phyloP scores from a whole-genome alignment of 176 grass and related monocot species.

The Hordeum marinum region DNA sequence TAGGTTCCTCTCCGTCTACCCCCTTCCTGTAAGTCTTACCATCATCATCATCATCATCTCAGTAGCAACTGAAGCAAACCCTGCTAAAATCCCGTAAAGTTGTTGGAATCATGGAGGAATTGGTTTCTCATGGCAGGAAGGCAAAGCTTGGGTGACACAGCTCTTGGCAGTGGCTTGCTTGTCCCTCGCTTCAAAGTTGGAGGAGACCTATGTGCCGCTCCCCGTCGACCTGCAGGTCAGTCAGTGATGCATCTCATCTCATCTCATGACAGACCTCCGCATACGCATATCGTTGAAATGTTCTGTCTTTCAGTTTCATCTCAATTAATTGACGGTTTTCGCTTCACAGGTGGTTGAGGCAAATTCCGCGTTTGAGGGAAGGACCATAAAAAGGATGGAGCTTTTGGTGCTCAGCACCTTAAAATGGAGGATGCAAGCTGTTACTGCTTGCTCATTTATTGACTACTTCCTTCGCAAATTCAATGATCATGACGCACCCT shows the following conservation, averaged over 20 bases:
- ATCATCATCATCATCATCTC: neutral
- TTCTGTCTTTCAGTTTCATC: slow-evolving; percentile 18
- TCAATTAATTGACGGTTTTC: slow-evolving; percentile 3
- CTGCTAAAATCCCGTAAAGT: slow-evolving; percentile 7
- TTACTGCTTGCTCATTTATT: slow-evolving; percentile 87
- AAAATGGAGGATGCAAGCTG: slow-evolving; percentile 85
- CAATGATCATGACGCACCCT: slow-evolving; percentile 44
- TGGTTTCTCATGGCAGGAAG: slow-evolving; percentile 41
- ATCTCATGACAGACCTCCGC: neutral
- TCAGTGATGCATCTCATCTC: slow-evolving; percentile 8
- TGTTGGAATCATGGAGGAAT: slow-evolving; percentile 23
- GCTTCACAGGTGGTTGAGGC: slow-evolving; percentile 47
- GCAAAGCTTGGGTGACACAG: slow-evolving; percentile 67
- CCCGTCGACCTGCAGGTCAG: slow-evolving; percentile 75
- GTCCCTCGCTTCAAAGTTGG: slow-evolving; percentile 91
- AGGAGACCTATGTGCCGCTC: slow-evolving; percentile 78
- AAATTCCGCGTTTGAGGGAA: slow-evolving; percentile 67
- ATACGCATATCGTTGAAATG: neutral
- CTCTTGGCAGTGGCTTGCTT: slow-evolving; percentile 87
- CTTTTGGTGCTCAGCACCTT: slow-evolving; percentile 70
- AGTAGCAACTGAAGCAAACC: slow-evolving; percentile 6
- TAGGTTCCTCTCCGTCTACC: slow-evolving; percentile 74
- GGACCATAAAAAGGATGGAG: slow-evolving; percentile 88
- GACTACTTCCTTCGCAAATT: slow-evolving; percentile 93
- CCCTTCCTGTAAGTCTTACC: slow-evolving; percentile 72